Base-by-base conservation (phyloP, 1,139 yeast species). In the Candida gigantensis region DNA sequence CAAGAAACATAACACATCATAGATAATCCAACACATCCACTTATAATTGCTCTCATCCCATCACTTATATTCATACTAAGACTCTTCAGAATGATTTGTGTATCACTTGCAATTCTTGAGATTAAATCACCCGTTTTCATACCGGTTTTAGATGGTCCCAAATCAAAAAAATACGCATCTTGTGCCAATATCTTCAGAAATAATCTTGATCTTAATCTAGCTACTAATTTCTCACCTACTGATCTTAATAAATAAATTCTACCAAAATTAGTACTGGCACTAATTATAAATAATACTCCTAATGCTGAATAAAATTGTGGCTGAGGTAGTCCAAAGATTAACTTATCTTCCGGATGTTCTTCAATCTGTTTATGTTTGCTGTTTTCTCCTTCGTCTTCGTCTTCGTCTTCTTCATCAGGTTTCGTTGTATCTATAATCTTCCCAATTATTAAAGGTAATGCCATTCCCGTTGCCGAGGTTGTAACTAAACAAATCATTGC, bases 1-100 rank as follows among this genome's bases (percentile, higher is more conserved):
- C 87, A 72, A 11, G 95, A 84, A n/a, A 90, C 84, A 48, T 79
- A 75, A 45, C 88, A 77, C 97, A 92, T 90, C 92, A 89, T 86
- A 1, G 86, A 79, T 29, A 69, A 50, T 0, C 96, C 96, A 23
- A 87, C 85, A 11, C 75, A 68, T 3, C 96, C 96, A 37, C 89
- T 80, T 24, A 92, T 77, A 0, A 81, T 53, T 9, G 95, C 83
- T 37, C 95, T 76, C 38, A 86, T 77, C 17, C 97, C 98, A 58
- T 92, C 97, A 31, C 95, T 84, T 28, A 92, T 77, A 56, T 89
- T 89, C 43, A 87, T 94, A 29, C 97, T 88, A 47, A 92, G 76
- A 1, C 96, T 81, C 47, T 86, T 77, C 6, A 96, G 80, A 11
- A 92, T 96, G 30, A 92, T 84, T 53, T 85, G 90, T 1, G 97